These are phyloP conservation scores for Xylaria sp. DNA, from an alignment of 2,329 filamentous ascomycete species.

Conservation along the genomic window DNA sequence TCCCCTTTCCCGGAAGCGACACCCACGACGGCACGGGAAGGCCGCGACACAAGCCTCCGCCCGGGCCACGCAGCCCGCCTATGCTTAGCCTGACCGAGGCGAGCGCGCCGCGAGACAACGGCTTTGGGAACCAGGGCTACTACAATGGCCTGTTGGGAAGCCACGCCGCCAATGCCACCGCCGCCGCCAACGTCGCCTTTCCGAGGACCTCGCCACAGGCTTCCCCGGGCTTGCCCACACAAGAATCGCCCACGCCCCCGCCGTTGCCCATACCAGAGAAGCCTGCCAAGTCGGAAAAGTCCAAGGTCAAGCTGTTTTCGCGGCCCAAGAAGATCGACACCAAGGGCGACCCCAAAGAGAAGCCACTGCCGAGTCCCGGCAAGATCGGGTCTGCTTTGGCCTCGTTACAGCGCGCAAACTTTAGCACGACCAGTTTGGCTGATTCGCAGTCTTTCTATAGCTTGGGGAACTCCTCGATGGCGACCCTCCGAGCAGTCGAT, in stretches of 20 bases:
- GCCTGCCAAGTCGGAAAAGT: slow-evolving; percentile 65
- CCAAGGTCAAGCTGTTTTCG: slow-evolving; percentile 81
- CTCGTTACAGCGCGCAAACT: slow-evolving; percentile 66
- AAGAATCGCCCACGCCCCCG: slow-evolving; percentile 36
- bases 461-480: slow-evolving; percentile 74
- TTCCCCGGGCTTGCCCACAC: slow-evolving; percentile 49
- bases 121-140: slow-evolving; percentile 55
- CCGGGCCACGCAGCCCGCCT: slow-evolving; percentile 61
- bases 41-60: slow-evolving; percentile 37
- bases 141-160: slow-evolving; percentile 64
- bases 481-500: slow-evolving; percentile 71
- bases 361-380: slow-evolving; percentile 71
- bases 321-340: slow-evolving; percentile 75
- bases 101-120: slow-evolving; percentile 61
- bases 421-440: slow-evolving; percentile 70
- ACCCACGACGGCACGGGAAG: slow-evolving; percentile 51
- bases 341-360: slow-evolving; percentile 68
- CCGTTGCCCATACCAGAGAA: slow-evolving; percentile 56
- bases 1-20: slow-evolving; percentile 56
- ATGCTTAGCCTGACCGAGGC: slow-evolving; percentile 67
- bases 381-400: slow-evolving; percentile 70
- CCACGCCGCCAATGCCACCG: slow-evolving; percentile 67
- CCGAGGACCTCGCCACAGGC: slow-evolving; percentile 60
- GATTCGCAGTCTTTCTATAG: slow-evolving; percentile 73
- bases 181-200: slow-evolving; percentile 75